Evolutionary conservation across 768 basidiomycete genomes (phyloP).

Genomic region (Trametes cingulata): DNA sequence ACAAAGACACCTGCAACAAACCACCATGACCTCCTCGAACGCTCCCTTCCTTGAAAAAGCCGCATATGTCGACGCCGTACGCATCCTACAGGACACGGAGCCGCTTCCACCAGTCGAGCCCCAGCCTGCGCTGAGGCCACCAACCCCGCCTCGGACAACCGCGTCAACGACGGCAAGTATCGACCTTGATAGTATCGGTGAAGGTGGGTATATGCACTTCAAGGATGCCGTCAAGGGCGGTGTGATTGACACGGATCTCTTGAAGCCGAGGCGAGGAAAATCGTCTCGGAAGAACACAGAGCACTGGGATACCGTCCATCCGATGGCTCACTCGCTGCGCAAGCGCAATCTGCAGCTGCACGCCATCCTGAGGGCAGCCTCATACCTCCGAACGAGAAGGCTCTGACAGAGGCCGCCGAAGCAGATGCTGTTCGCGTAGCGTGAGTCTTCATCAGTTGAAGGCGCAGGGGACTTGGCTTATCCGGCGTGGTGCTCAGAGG

Average conservation of each 20-base stretch:
- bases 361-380: slow-evolving; percentile 30
- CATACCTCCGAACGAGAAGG: slow-evolving; percentile 14
- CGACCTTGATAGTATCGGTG: slow-evolving; percentile 22
- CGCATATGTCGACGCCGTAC: slow-evolving; percentile 5
- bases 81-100: slow-evolving; percentile 5
- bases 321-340: slow-evolving; percentile 36
- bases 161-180: slow-evolving; percentile 9
- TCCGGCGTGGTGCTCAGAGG: neutral
- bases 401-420: slow-evolving; percentile 26
- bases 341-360: slow-evolving; percentile 37
- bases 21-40: neutral
- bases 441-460: no score
- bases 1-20: neutral
- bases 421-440: slow-evolving; percentile 28
- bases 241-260: no score
- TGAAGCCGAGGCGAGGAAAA: slow-evolving; percentile 32
- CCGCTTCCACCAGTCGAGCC: neutral
- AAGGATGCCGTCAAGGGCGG: no score
- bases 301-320: slow-evolving; percentile 39
- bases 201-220: slow-evolving; percentile 11
- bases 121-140: neutral
- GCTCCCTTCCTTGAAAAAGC: slow-evolving; percentile 4
- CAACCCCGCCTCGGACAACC: neutral
- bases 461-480: no score
- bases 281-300: slow-evolving; percentile 38